Conservation (phyloP, 2,329 filamentous ascomycete species). For the Beauveria australis region DNA sequence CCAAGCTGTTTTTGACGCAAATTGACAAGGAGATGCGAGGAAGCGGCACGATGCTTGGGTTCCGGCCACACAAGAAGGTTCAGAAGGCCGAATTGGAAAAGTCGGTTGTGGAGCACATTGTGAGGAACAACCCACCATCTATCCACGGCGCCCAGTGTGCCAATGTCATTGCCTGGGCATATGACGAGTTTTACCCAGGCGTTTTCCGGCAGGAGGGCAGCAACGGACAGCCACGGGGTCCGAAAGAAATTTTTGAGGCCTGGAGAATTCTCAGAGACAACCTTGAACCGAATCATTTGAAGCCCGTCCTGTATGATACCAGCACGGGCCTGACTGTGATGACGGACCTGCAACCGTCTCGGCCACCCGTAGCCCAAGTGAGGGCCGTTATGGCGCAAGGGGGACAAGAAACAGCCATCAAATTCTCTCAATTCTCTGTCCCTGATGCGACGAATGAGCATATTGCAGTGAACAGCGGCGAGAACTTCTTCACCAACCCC, state of each 20-base stretch:
- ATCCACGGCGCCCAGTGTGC: not conserved
- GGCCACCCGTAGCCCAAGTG: not conserved
- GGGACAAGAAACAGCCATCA: not conserved
- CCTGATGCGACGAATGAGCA: not conserved
- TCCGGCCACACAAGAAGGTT: slow-evolving; percentile 2
- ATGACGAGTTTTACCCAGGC: slow-evolving; percentile 9
- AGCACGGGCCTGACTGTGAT: slow-evolving; percentile 1
- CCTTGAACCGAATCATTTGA: not conserved
- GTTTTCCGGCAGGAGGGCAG: slow-evolving; percentile 2
- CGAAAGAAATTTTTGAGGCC: not conserved
- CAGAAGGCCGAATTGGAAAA: not conserved
- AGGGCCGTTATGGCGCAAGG: not conserved
- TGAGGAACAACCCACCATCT: slow-evolving; percentile 2
- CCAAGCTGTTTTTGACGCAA: not conserved
- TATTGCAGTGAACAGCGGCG: not conserved
- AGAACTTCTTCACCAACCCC: not conserved
- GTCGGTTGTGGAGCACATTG: slow-evolving; percentile 3
- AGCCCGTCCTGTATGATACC: not conserved
- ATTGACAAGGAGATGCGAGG: slow-evolving; percentile 2
- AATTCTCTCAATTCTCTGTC: not conserved
- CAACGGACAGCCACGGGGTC: not conserved
- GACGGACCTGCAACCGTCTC: not conserved
- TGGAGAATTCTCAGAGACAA: not conserved
- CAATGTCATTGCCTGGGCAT: slow-evolving; percentile 3
- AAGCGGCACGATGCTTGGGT: slow-evolving; percentile 6